phyloP scores from a whole-genome alignment of 306 rosid genomes.

The Alnus glutinosa region DNA sequence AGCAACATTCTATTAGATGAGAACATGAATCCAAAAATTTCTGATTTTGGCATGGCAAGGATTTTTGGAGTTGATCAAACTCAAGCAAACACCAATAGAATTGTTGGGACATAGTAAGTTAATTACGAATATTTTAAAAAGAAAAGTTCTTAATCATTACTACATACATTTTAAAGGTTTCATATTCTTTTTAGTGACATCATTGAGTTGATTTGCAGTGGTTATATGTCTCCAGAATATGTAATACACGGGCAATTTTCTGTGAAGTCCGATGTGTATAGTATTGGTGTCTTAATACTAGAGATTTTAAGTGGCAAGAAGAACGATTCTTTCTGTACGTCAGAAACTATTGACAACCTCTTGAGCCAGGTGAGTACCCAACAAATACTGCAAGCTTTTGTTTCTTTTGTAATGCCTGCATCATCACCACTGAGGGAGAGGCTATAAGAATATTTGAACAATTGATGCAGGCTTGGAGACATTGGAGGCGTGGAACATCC shows the following conservation, averaged over 20 bases:
- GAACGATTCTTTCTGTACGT: constrained; percentile 30
- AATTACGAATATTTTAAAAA: too few relatives aligned
- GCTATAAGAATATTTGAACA: neutral
- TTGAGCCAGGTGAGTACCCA: constrained; percentile 46
- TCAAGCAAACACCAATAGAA: constrained; percentile 25
- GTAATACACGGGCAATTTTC: constrained; percentile 11
- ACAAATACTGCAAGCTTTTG: neutral
- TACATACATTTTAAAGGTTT: too few relatives aligned
- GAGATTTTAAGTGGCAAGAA: constrained; percentile 55
- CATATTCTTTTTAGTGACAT: too few relatives aligned
- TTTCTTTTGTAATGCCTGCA: neutral
- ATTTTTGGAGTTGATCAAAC: constrained; percentile 31
- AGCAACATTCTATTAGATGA: constrained; percentile 42
- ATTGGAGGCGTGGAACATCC: constrained; percentile 36
- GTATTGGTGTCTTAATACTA: constrained; percentile 49
- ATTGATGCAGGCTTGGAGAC: constrained; percentile 42
- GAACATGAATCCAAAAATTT: constrained; percentile 39
- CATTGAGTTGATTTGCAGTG: neutral
- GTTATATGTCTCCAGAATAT: constrained; percentile 11
- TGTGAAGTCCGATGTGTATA: constrained; percentile 43
- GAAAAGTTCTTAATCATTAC: constrained; percentile 5
- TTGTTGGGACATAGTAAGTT: constrained; percentile 50
- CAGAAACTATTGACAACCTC: constrained; percentile 35
- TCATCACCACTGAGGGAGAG: too few relatives aligned
- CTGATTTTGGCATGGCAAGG: constrained; percentile 55